Evolutionary conservation across 2,329 filamentous ascomycete species (phyloP).

Genomic region (Penicillium sp.): DNA sequence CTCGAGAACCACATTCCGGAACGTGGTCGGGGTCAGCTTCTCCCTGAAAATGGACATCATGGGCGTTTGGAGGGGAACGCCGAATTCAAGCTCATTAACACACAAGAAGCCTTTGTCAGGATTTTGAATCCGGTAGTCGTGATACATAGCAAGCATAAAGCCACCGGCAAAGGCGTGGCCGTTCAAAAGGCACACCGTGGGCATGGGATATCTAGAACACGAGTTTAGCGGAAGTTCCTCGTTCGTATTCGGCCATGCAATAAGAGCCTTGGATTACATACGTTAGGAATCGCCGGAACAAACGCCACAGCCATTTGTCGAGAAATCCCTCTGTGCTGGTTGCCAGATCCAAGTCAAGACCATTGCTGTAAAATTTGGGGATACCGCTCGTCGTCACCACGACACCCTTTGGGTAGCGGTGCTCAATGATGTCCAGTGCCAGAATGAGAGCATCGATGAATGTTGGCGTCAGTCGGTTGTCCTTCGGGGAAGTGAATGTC

Average conservation of each 20-base stretch:
- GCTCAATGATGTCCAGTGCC: conserved; percentile 75
- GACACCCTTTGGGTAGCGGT: conserved; percentile 69
- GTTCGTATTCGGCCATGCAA: background rate
- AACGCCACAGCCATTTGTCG: conserved; percentile 61
- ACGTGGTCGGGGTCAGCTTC: conserved; percentile 62
- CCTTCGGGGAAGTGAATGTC: conserved; percentile 70
- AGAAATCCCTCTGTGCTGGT: conserved; percentile 64
- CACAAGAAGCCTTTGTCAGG: conserved; percentile 72
- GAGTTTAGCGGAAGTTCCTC: conserved; percentile 1
- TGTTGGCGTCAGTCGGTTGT: conserved; percentile 73
- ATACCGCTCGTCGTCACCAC: conserved; percentile 76
- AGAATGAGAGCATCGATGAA: conserved; percentile 70
- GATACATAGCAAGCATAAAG: conserved; percentile 79
- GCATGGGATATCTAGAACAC: conserved; percentile 70
- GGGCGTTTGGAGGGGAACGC: conserved; percentile 71
- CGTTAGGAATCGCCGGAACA: conserved; percentile 68
- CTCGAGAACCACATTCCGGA: conserved; percentile 72
- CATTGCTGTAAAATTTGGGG: conserved; percentile 80
- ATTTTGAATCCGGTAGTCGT: conserved; percentile 81
- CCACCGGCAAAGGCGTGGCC: conserved; percentile 82
- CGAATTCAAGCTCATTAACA: conserved; percentile 80
- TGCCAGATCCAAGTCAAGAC: conserved; percentile 75
- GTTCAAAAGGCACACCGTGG: conserved; percentile 76
- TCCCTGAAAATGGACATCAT: conserved; percentile 76
- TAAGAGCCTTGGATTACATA: conserved; percentile 33